Evolutionary conservation across 306 rosid species (phyloP).

Genomic region (Prunus padus): DNA sequence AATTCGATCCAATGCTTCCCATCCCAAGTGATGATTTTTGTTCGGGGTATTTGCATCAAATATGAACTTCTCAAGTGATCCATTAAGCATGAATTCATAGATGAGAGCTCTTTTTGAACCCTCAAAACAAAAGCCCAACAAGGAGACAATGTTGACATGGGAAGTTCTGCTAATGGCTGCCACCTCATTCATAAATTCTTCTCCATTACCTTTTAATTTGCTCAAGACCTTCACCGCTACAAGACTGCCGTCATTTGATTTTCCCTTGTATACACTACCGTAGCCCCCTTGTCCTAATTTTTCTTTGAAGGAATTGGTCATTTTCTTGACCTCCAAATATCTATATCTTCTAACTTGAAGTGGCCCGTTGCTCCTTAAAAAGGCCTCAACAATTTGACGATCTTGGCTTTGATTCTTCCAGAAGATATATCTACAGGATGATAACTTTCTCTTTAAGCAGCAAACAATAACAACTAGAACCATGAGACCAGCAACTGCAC

Average conservation of each 20-base stretch:
- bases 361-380: slow-evolving; percentile 18
- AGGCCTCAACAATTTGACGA: slow-evolving; percentile 2
- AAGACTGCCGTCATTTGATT: slow-evolving; percentile 14
- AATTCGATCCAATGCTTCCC: slow-evolving; percentile 29
- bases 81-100: slow-evolving; percentile 48
- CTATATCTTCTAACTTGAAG: slow-evolving; percentile 26
- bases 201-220: slow-evolving; percentile 26
- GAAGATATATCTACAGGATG: not conserved
- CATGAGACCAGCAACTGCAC: slow-evolving; percentile 9
- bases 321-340: slow-evolving; percentile 27
- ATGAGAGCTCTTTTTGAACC: slow-evolving; percentile 27
- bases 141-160: slow-evolving; percentile 24
- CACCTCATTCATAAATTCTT: slow-evolving; percentile 43
- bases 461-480: slow-evolving; percentile 3
- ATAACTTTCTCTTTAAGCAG: not conserved
- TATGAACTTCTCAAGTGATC: slow-evolving; percentile 46
- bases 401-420: not conserved
- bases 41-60: slow-evolving; percentile 14
- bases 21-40: slow-evolving; percentile 22
- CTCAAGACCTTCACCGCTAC: slow-evolving; percentile 43
- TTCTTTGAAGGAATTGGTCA: slow-evolving; percentile 29
- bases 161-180: slow-evolving; percentile 34
- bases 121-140: slow-evolving; percentile 26
- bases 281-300: slow-evolving; percentile 47
- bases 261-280: slow-evolving; percentile 36